These are phyloP conservation scores for Rhododendron simsii DNA, from an alignment of 148 eudicot species.

Conservation along the genomic window DNA sequence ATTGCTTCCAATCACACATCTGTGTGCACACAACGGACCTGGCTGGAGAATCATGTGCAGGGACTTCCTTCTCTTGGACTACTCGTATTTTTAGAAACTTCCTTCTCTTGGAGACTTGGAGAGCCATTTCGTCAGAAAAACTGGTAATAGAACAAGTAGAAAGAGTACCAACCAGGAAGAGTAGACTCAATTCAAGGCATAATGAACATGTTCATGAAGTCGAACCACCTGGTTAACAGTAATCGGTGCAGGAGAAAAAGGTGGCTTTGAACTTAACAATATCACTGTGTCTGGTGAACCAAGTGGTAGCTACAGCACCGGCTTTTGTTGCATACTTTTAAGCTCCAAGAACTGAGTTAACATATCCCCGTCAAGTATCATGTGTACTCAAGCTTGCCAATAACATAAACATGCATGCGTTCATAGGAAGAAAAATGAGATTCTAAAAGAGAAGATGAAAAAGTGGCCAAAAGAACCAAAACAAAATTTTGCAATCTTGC, in stretches of 20 bases:
- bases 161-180: neutral
- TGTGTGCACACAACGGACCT: neutral
- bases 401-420: neutral
- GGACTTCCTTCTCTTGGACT: too few relatives aligned
- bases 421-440: neutral
- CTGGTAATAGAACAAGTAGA: neutral
- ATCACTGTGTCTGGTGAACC: conserved; percentile 39
- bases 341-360: conserved; percentile 89
- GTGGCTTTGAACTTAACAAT: conserved; percentile 38
- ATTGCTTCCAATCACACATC: neutral
- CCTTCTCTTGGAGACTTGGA: neutral
- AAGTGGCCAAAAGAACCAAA: neutral
- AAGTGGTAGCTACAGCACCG: conserved; percentile 59
- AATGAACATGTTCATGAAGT: too few relatives aligned
- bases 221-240: conserved; percentile 65
- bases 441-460: neutral
- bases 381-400: conserved; percentile 50
- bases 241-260: conserved; percentile 27
- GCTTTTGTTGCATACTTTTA: conserved; percentile 85
- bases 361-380: conserved; percentile 89
- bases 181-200: too few relatives aligned
- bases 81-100: neutral
- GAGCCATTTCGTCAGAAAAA: neutral
- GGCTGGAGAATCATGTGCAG: neutral
- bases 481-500: neutral